Evolutionary conservation across 2,329 filamentous ascomycete genomes (phyloP), one percentile per base, ranked within the genome.

Genomic region (Gremmenia infestans): DNA sequence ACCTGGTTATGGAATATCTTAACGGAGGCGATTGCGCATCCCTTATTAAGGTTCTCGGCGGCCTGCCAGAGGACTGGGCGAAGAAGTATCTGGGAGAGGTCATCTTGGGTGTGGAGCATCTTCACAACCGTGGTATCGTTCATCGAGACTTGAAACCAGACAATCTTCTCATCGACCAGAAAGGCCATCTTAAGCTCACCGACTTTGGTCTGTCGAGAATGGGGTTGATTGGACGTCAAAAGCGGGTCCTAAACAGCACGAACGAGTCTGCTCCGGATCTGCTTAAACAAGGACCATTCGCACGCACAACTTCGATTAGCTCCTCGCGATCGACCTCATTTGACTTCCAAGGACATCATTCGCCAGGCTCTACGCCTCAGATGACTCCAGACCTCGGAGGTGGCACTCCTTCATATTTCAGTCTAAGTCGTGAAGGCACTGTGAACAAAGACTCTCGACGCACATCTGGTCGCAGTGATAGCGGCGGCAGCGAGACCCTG

Each of bases 1-100:
- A 97, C 70, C 80, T 99, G 57, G 94, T 99, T 23, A 99, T 99
- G 94, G 94, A 99, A 70, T 99, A 99, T 73, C 80, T 99, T 56
- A 99, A 97, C 65, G 94, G 94, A 37, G 94, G 94, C 47, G 94
- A 99, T 68, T 99, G 93, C 70, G 94, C 95, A 49, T 96, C 94
- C 5, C 78, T 99, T 52, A 94, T 97, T 75, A 99, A 97, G 71
- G 86, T 96, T 25, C 80, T 99, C 1, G 92, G 92, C 32, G 91
- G 90, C 2, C 78, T 99, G 22, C 89, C 92, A 0, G 95, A 99
- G 74, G 93, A 97, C 64, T 99, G 95, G 95, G 91, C 90, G 3
- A 95, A 95, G 76, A 97, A 96, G 70, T 99, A 99, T 69, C 81
- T 97, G 40, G 94, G 90, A 3, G 94, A 99, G 74, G 93, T 99